These are phyloP conservation scores for Diophrys sp. DNA, from an alignment of 73 alveolate genomes.

Conservation along the genomic window DNA sequence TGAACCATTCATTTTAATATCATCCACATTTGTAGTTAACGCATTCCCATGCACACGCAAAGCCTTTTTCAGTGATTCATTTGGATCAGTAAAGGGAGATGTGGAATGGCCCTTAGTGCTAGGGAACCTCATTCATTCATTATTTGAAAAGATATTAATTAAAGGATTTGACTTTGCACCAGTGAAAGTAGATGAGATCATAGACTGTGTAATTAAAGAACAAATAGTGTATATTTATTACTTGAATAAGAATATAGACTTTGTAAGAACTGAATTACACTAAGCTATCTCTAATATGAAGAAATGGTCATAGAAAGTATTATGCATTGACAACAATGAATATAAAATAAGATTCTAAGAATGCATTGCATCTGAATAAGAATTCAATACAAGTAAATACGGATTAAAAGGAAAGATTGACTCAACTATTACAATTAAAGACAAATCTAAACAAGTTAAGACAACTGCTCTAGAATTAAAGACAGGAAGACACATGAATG, in stretches of 20 bases:
- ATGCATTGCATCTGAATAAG: conserved; percentile 61
- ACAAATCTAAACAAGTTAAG: conserved; percentile 10
- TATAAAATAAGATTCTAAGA: conserved; percentile 8
- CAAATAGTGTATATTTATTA: conserved; percentile 10
- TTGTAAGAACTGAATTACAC: conserved; percentile 18
- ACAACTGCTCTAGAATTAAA: conserved; percentile 58
- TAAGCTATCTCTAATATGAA: conserved; percentile 24
- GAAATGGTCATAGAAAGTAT: conserved; percentile 22
- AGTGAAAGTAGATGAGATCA: neutral
- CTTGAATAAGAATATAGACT: conserved; percentile 24
- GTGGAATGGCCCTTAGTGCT: conserved; percentile 21
- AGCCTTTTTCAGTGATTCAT: neutral
- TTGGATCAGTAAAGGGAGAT: neutral
- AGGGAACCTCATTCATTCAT: conserved; percentile 47
- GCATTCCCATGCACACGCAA: conserved; percentile 53
- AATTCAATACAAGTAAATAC: conserved; percentile 33
- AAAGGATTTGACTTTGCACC: conserved; percentile 8
- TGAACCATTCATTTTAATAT: conserved; percentile 40
- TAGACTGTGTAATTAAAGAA: conserved; percentile 14
- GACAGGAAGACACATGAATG: conserved; percentile 44
- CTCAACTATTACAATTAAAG: conserved; percentile 37
- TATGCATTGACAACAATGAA: conserved; percentile 2
- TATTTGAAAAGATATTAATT: conserved; percentile 14
- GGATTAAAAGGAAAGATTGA: conserved; percentile 67
- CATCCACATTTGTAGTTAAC: conserved; percentile 33